A percentile compares a stretch with the other conserved stretches of the same genome.
phyloP scores from a whole-genome alignment of 208 protist genomes.

The Acanthamoeba quina region DNA sequence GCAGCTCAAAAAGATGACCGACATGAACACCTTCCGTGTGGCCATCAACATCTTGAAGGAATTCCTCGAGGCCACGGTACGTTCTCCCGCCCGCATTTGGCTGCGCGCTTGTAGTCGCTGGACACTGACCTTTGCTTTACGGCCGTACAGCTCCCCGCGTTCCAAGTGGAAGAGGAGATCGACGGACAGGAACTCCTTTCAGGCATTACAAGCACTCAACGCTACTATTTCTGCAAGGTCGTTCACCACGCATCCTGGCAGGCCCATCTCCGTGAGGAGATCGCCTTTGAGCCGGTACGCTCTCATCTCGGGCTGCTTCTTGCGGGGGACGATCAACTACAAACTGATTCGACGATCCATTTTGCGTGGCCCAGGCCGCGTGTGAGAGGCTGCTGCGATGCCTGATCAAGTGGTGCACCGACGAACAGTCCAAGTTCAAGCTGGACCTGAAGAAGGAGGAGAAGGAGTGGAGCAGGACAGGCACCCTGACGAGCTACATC shows the following conservation, averaged over 20 bases:
- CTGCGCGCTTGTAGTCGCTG: neutral
- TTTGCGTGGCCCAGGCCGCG: neutral
- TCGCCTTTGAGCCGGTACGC: constrained; percentile 62
- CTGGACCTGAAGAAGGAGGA: constrained; percentile 75
- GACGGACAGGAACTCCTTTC: constrained; percentile 34
- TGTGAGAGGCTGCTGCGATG: constrained; percentile 45
- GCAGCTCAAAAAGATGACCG: constrained; percentile 42
- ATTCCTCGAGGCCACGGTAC: constrained; percentile 60
- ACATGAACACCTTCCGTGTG: constrained; percentile 40
- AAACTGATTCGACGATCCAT: neutral
- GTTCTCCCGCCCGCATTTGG: neutral
- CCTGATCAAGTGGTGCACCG: constrained; percentile 39
- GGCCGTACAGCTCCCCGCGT: neutral
- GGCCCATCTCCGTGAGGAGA: constrained; percentile 23
- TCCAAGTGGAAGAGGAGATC: constrained; percentile 55
- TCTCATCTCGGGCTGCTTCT: neutral
- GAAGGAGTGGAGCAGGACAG: constrained; percentile 62
- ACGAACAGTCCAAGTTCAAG: constrained; percentile 57
- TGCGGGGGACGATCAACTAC: neutral
- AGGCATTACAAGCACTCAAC: neutral
- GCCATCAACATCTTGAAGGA: constrained; percentile 47
- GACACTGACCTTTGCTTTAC: neutral
- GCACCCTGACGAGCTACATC: neutral
- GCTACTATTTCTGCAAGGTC: constrained; percentile 65
- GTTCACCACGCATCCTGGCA: constrained; percentile 49